Conservation (phyloP, 257 asterid genomes). For the Solanum clarkiae region DNA sequence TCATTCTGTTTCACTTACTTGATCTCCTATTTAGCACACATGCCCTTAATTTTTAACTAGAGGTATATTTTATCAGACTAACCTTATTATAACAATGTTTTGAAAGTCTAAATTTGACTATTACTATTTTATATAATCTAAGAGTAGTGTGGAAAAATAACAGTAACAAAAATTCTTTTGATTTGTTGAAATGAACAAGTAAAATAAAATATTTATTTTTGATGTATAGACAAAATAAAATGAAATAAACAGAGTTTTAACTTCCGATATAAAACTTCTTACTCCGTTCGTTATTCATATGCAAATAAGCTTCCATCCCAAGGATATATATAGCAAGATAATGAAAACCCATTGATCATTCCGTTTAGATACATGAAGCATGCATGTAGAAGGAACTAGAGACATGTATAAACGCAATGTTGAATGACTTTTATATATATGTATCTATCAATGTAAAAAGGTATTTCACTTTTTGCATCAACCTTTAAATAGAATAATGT, state of each 20-base stretch:
- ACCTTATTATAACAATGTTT: too few relatives aligned
- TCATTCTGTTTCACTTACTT: background rate
- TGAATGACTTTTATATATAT: background rate
- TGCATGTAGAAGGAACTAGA: constrained; percentile 1
- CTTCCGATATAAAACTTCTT: background rate
- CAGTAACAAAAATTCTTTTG: background rate
- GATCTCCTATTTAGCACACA: too few relatives aligned
- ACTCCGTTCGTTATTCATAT: background rate
- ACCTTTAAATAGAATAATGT: constrained; percentile 1
- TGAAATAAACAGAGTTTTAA: background rate
- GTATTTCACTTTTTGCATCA: constrained; percentile 12
- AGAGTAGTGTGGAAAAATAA: too few relatives aligned
- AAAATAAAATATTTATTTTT: too few relatives aligned
- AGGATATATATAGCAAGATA: background rate
- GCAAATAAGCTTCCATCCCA: background rate
- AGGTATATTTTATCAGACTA: too few relatives aligned
- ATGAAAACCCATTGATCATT: background rate
- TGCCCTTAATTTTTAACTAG: too few relatives aligned
- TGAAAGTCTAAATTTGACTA: too few relatives aligned
- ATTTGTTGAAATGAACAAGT: background rate
- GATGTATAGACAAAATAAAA: too few relatives aligned
- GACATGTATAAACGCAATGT: background rate
- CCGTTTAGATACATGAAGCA: background rate
- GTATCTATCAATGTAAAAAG: constrained; percentile 21
- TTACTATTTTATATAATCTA: too few relatives aligned